Evolutionary conservation across 306 rosid species (phyloP).

Genomic region (Rosa chinensis): DNA sequence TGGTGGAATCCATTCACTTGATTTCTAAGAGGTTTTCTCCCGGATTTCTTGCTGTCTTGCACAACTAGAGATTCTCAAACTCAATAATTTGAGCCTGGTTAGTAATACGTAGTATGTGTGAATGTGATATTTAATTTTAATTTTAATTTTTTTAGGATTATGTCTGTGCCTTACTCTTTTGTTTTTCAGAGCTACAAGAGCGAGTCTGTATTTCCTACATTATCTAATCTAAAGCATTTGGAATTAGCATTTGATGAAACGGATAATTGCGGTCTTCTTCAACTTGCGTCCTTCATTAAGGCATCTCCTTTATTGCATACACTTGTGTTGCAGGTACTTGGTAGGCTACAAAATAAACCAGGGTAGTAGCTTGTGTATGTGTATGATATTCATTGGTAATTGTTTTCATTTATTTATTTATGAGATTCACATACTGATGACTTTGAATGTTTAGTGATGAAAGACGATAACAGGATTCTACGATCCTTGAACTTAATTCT

Average conservation of each 20-base stretch:
- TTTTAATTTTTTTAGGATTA: not conserved
- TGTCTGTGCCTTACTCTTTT: not conserved
- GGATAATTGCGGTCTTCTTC: not conserved
- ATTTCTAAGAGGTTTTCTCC: not conserved
- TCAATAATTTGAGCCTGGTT: not conserved
- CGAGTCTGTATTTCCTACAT: not conserved
- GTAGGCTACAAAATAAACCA: too few relatives aligned
- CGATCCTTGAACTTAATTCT: not conserved
- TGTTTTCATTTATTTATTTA: too few relatives aligned
- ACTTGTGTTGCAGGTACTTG: not conserved
- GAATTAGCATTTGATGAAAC: not conserved
- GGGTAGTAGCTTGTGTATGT: too few relatives aligned
- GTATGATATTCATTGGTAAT: too few relatives aligned
- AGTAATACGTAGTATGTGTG: not conserved
- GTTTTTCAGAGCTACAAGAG: not conserved
- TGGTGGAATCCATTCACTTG: not conserved
- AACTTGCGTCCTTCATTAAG: not conserved
- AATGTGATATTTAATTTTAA: not conserved
- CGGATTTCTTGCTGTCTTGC: slow-evolving; percentile 8
- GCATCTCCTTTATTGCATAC: not conserved
- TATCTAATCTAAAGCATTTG: not conserved
- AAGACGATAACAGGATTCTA: too few relatives aligned
- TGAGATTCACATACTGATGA: not conserved
- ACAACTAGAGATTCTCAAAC: slow-evolving; percentile 5
- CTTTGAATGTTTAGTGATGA: not conserved